These are phyloP conservation scores for Candida koratica DNA, from an alignment of 805 yeast species.

Conservation along the genomic window DNA sequence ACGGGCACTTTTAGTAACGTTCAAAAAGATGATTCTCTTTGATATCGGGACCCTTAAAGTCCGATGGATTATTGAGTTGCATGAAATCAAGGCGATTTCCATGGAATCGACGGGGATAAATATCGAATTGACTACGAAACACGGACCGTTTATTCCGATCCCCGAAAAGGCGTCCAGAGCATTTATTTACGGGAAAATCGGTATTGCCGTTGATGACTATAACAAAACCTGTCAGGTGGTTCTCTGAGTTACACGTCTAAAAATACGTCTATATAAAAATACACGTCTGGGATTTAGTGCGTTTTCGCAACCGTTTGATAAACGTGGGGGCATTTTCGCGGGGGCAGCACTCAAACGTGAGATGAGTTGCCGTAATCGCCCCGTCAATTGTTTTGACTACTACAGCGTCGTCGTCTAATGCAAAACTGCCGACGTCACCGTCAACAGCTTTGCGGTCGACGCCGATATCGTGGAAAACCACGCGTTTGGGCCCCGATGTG, in stretches of 20 bases:
- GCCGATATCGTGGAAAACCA: conserved; percentile 43
- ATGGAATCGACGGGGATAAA: conserved; percentile 77
- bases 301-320: conserved; percentile 39
- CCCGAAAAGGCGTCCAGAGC: conserved; percentile 61
- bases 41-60: conserved; percentile 55
- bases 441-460: background rate
- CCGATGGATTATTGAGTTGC: conserved; percentile 70
- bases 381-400: conserved; percentile 46
- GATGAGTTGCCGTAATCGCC: conserved; percentile 25
- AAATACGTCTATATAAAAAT: conserved; percentile 9
- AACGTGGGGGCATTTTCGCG: conserved; percentile 47
- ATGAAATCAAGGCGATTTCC: conserved; percentile 63
- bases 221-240: conserved; percentile 64
- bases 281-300: conserved; percentile 37
- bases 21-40: conserved; percentile 63
- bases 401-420: conserved; percentile 19
- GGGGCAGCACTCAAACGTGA: conserved; percentile 56
- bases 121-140: conserved; percentile 52
- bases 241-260: conserved; percentile 1
- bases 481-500: conserved; percentile 36
- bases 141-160: conserved; percentile 69
- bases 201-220: conserved; percentile 75
- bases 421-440: conserved; percentile 5
- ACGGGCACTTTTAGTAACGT: conserved; percentile 70
- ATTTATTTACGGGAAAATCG: conserved; percentile 67